Evolutionary conservation across 1,284 basidiomycete species (phyloP).

Genomic region (Puccinia triticina): DNA sequence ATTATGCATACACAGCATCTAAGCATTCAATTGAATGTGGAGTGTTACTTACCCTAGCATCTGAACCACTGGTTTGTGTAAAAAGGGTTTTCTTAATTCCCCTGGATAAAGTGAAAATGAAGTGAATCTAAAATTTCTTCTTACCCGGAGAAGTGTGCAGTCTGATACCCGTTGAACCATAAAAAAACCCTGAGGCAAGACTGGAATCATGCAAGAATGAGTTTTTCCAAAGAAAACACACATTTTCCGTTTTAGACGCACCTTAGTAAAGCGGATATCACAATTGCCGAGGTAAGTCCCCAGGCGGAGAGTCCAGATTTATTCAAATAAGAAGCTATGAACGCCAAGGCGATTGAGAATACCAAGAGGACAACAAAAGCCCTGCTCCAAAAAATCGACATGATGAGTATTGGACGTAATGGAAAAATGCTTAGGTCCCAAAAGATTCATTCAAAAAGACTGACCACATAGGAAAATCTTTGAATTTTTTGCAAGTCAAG

Average conservation of each 20-base stretch:
- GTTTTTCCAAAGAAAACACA: not conserved
- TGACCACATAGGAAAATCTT: slow-evolving; percentile 50
- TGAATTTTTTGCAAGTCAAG: slow-evolving; percentile 31
- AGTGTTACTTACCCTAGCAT: slow-evolving; percentile 41
- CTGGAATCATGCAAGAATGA: not conserved
- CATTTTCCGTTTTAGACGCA: not conserved
- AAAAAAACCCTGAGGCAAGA: slow-evolving; percentile 51
- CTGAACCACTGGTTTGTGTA: slow-evolving; percentile 28
- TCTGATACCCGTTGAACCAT: slow-evolving; percentile 33
- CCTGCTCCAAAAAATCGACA: not conserved
- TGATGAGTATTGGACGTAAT: not conserved
- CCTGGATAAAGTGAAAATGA: not conserved
- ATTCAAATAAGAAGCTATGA: slow-evolving; percentile 10
- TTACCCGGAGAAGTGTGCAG: slow-evolving; percentile 47
- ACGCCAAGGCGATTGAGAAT: slow-evolving; percentile 37
- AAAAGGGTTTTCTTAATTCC: not conserved
- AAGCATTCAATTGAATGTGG: not conserved
- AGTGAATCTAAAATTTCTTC: not conserved
- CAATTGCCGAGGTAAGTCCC: slow-evolving; percentile 32
- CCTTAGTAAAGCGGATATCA: slow-evolving; percentile 45
- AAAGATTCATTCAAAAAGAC: not conserved
- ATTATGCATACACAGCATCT: not conserved
- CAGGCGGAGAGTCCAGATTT: slow-evolving; percentile 35
- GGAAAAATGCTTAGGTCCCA: not conserved
- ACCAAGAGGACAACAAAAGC: slow-evolving; percentile 40